Conservation (phyloP, 257 asterid genomes). For the Nemophila menziesii region DNA sequence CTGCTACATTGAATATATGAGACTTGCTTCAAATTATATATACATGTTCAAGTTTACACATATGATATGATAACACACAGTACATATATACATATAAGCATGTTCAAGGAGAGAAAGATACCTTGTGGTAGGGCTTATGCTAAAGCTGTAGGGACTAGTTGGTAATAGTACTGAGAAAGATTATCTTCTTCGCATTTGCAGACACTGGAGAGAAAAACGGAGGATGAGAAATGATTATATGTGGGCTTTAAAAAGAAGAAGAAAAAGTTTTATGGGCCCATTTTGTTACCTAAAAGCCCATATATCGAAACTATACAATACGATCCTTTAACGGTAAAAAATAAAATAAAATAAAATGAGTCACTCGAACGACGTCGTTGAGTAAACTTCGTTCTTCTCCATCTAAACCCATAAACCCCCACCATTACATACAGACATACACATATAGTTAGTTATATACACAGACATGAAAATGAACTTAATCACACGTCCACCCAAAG, state of each 20-base stretch:
- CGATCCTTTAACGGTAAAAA: too few relatives aligned
- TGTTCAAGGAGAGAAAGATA: background rate
- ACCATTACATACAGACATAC: too few relatives aligned
- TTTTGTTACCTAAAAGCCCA: background rate
- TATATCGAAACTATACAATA: too few relatives aligned
- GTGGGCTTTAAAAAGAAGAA: too few relatives aligned
- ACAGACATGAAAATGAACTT: background rate
- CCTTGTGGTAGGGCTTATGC: background rate
- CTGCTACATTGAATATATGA: too few relatives aligned
- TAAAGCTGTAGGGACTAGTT: background rate
- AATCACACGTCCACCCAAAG: background rate
- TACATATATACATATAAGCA: too few relatives aligned
- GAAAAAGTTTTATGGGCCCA: background rate
- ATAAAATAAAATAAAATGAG: too few relatives aligned
- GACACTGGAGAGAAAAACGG: background rate
- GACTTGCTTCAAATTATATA: too few relatives aligned
- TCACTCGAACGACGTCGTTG: background rate
- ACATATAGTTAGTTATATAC: too few relatives aligned
- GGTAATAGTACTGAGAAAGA: too few relatives aligned
- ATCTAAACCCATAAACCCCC: background rate
- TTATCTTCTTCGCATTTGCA: background rate
- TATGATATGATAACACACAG: too few relatives aligned
- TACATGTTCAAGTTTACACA: too few relatives aligned
- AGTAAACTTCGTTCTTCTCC: background rate
- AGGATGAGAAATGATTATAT: background rate